Base-by-base conservation (phyloP, 805 yeast genomes). In the Monosporozyma aquatica region DNA sequence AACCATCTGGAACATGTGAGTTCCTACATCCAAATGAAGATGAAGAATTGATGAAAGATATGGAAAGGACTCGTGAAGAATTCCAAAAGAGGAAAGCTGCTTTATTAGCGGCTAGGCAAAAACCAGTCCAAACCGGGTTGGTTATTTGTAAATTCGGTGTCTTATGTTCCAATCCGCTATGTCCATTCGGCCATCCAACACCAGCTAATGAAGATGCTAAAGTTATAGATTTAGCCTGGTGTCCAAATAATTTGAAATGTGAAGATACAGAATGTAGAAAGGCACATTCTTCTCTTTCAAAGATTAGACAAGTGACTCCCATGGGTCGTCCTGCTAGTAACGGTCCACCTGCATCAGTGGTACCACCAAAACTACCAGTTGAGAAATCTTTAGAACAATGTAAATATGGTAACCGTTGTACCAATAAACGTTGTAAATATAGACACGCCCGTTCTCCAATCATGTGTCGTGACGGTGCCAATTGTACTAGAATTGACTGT, bases 181-280 rank as follows among this genome's bases (percentile, higher is more conserved):
- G 96, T 67, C 86, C 87, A 23, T 86, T 80, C 66, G 95, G 87
- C 21, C 96, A 87, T 58, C 95, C 97, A 36, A 85, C 95, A 0
- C 92, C 94, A 1, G 82, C 86, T 14, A 85, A 82, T 64, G 75
- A 72, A 47, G 78, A 74, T 47, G 87, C 87, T 23, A 76, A 78
- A 52, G 85, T 87, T 32, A 67, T 74, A 13, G 71, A 73, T 14
- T 65, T 75, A 38, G 81, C 77, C 50, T 84, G 95, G 95, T 87
- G 96, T 67, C 66, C 79, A 6, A 76, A 69, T 28, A 84, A 84
- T 49, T 72, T 80, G 50, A 61, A 64, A 17, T 87, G 96, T 66
- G 50, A 62, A 21, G 76, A 86, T 56, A 60, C 71, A 0, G 51
- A 55, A 13, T 87, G 97, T 65, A 68, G 67, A 42, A 80, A 74